Percentiles rank a stretch among this genome's conserved stretches.
Evolutionary conservation across 164 flowering plant genomes (phyloP).

Genomic region (Kalanchoe fedtschenkoi): DNA sequence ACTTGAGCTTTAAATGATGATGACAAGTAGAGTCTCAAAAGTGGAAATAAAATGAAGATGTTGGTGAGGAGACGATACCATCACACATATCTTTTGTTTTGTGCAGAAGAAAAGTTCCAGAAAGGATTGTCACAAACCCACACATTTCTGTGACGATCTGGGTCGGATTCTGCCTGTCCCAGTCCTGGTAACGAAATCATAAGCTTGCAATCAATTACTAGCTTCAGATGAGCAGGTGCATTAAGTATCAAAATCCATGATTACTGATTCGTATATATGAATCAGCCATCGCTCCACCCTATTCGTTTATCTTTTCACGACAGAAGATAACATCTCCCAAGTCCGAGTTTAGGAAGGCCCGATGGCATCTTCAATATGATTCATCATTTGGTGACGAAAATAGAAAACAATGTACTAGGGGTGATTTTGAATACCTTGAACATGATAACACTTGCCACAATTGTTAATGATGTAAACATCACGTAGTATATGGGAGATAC

Average conservation of each 20-base stretch:
- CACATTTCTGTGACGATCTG: conserved; percentile 55
- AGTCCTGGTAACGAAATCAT: conserved; percentile 23
- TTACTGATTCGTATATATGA: too few relatives aligned
- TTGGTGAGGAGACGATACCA: conserved; percentile 16
- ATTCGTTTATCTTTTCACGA: background rate
- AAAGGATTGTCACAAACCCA: conserved; percentile 52
- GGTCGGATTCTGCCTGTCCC: conserved; percentile 47
- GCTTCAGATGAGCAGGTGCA: background rate
- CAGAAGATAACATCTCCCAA: background rate
- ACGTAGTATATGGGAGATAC: conserved; percentile 82
- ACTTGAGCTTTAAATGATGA: background rate
- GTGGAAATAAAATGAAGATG: background rate
- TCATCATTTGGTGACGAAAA: background rate
- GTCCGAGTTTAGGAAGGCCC: too few relatives aligned
- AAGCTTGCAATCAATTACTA: background rate
- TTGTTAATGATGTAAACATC: conserved; percentile 70
- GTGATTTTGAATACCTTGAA: conserved; percentile 48
- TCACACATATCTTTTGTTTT: conserved; percentile 46
- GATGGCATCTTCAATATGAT: background rate
- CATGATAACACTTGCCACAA: conserved; percentile 80
- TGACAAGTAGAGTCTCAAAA: background rate
- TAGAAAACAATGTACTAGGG: background rate
- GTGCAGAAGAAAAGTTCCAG: conserved; percentile 63
- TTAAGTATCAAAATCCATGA: background rate
- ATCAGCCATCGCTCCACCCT: background rate